Evolutionary conservation across 2,329 filamentous ascomycete species (phyloP).

Genomic region (Clarireedia sp.): DNA sequence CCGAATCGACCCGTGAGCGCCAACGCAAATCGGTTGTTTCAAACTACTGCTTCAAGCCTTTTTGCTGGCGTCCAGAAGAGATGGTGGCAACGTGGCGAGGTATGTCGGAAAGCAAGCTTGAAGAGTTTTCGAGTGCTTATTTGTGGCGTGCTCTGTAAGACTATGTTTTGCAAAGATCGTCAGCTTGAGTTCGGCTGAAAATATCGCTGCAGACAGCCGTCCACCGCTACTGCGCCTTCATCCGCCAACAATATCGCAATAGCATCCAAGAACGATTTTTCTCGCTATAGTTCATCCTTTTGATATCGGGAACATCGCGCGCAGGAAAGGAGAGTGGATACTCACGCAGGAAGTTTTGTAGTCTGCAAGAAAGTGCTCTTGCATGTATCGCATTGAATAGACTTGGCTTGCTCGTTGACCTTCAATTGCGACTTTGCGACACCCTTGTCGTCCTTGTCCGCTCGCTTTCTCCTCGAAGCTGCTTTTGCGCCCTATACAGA

Average conservation of each 20-base stretch:
- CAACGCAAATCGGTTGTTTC: not conserved
- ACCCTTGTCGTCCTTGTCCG: conserved; percentile 46
- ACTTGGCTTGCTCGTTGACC: conserved; percentile 63
- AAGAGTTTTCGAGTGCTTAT: conserved; percentile 69
- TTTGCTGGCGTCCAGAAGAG: too few relatives aligned
- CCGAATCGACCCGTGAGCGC: not conserved
- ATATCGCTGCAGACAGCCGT: not conserved
- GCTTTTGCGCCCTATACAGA: conserved; percentile 52
- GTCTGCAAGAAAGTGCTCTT: conserved; percentile 74
- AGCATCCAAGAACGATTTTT: too few relatives aligned
- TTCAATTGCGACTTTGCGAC: conserved; percentile 62
- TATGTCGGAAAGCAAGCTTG: conserved; percentile 58
- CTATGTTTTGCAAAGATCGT: conserved; percentile 29
- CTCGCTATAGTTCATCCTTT: too few relatives aligned
- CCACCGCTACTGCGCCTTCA: not conserved
- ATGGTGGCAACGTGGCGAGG: not conserved
- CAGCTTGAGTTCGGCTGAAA: not conserved
- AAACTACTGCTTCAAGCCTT: too few relatives aligned
- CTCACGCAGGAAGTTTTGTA: conserved; percentile 62
- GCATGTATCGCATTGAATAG: conserved; percentile 70
- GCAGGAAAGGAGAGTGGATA: conserved; percentile 13
- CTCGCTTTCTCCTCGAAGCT: conserved; percentile 46
- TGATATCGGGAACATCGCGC: too few relatives aligned
- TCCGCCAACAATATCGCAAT: too few relatives aligned
- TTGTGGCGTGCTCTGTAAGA: conserved; percentile 61